Evolutionary conservation across 192 early-diverging fungal genomes (phyloP), one percentile per base, ranked within the genome.

Genomic region (Rhizophlyctis rosea): DNA sequence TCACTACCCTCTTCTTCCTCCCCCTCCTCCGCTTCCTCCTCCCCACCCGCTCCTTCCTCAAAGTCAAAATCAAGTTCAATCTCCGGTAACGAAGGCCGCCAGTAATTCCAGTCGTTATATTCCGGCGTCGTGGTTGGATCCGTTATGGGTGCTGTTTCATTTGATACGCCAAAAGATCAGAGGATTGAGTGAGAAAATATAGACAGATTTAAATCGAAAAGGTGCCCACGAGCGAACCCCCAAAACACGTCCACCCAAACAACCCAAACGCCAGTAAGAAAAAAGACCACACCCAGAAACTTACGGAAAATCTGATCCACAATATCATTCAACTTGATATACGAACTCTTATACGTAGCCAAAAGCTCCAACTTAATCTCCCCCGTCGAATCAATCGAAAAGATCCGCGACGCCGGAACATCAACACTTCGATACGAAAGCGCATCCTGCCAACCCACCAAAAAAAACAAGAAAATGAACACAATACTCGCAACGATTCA

Each of bases 281-380:
- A 9, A 47, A n/a, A n/a, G n/a, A n/a, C n/a, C n/a, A n/a, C n/a
- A n/a, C n/a, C n/a, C n/a, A 33, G 23, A 3, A 25, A 67, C 65
- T 53, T 60, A 67, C 58, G 96, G 72, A 98, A 98, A 60, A 98
- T 92, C 67, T 94, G 90, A 57, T 98, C 94, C 16, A 96, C 95
- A 59, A 96, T 74, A 55, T 95, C 93, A 62, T 90, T 95, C 65
- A 98, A 73, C 59, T 92, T 87, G 48, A 91, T 72, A 58, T 98
- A 84, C 54, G 91, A 90, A 11, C 89, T 89, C 54, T 87, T 90
- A 74, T 91, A 98, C 1, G 85, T 86, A 3, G 80, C 75, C 56
- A 96, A 65, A 50, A 99, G 71, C 65, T 99, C 93, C 18, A 98
- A 73, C 67, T 92, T 94, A 34, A 99, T 80, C 61, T 94, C 88